phyloP scores from a whole-genome alignment of 805 yeast species.

The Suhomyces emberorum region DNA sequence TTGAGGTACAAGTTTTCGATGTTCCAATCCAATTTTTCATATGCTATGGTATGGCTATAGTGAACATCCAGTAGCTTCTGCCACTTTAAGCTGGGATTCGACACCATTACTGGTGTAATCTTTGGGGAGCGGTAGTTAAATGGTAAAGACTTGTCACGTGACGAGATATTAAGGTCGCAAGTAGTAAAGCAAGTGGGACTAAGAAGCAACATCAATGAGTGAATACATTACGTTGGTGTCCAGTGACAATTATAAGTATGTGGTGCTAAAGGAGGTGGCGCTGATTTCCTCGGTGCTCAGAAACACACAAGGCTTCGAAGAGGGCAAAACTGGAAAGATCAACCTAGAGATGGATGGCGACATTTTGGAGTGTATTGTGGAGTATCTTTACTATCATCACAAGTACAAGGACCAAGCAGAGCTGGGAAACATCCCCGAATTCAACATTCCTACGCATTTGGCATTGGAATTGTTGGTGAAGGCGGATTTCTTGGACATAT shows the following conservation, averaged over 20 bases:
- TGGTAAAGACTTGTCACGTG: not conserved
- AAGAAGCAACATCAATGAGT: slow-evolving; percentile 1
- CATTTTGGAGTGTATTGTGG: slow-evolving; percentile 75
- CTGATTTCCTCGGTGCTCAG: slow-evolving; percentile 57
- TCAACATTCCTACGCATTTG: slow-evolving; percentile 89
- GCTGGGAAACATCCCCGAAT: slow-evolving; percentile 68
- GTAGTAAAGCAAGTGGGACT: not conserved
- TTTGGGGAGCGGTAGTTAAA: not conserved
- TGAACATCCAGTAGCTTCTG: slow-evolving; percentile 70
- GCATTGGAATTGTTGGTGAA: slow-evolving; percentile 89
- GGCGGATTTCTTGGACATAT: slow-evolving; percentile 82
- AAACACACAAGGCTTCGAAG: slow-evolving; percentile 50
- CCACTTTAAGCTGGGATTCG: slow-evolving; percentile 60
- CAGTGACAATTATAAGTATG: slow-evolving; percentile 62
- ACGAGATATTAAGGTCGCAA: not conserved
- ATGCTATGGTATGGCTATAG: slow-evolving; percentile 61
- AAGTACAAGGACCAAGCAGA: slow-evolving; percentile 58
- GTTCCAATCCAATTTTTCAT: slow-evolving; percentile 50
- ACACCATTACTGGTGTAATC: slow-evolving; percentile 8
- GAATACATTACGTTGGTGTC: slow-evolving; percentile 65
- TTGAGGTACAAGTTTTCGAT: slow-evolving; percentile 35
- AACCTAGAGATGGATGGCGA: slow-evolving; percentile 64
- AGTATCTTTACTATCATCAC: slow-evolving; percentile 73
- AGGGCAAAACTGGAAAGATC: slow-evolving; percentile 60
- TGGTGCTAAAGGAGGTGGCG: slow-evolving; percentile 72